Evolutionary conservation across 371 early-diverging fungal species (phyloP).

Genomic region (Chytridium lagenaria): DNA sequence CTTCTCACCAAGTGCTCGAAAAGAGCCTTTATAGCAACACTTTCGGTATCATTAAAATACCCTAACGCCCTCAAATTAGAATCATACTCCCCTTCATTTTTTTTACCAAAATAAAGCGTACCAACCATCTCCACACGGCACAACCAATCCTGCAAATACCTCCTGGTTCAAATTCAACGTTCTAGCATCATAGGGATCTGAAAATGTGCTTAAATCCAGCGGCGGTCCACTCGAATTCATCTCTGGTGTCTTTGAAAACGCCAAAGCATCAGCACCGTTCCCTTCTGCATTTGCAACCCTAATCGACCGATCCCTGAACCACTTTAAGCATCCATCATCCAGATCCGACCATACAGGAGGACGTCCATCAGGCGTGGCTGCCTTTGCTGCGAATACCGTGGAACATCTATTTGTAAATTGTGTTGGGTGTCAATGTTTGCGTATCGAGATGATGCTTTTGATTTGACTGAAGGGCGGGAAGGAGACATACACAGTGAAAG

Average conservation of each 20-base stretch:
- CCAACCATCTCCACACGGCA: constrained; percentile 25
- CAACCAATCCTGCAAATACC: constrained; percentile 26
- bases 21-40: neutral
- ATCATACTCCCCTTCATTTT: neutral
- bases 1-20: constrained; percentile 23
- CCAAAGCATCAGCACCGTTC: neutral
- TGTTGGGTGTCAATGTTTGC: too few species aligned
- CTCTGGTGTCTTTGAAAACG: neutral
- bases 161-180: neutral
- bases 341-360: constrained; percentile 13
- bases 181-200: neutral
- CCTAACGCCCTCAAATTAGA: constrained; percentile 4
- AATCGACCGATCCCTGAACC: neutral
- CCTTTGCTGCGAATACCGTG: constrained; percentile 22
- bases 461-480: neutral
- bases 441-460: too few species aligned
- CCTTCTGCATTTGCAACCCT: neutral
- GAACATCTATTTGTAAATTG: constrained; percentile 3
- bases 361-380: constrained; percentile 2
- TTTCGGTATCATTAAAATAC: constrained; percentile 5
- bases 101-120: constrained; percentile 2
- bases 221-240: constrained; percentile 10
- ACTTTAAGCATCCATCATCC: neutral
- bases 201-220: neutral
- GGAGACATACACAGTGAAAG: constrained; percentile 21